phyloP scores from a whole-genome alignment of 2,329 filamentous ascomycete genomes.

The Aquanectria penicillioides region DNA sequence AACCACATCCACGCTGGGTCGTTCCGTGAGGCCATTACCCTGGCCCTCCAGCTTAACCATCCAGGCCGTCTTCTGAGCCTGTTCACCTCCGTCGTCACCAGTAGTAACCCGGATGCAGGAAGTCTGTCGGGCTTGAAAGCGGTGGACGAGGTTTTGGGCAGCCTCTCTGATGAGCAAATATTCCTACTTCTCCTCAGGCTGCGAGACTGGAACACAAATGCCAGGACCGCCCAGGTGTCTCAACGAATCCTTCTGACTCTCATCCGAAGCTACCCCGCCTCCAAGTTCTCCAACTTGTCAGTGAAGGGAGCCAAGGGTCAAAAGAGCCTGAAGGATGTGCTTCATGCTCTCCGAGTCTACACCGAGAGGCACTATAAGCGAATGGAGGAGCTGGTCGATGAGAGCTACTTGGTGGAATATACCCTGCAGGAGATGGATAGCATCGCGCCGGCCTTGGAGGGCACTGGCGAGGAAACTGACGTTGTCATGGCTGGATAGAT shows the following conservation, averaged over 20 bases:
- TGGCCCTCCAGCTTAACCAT: constrained; percentile 94
- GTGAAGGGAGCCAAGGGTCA: constrained; percentile 66
- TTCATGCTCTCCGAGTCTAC: constrained; percentile 89
- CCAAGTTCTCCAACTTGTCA: constrained; percentile 77
- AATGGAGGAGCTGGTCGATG: constrained; percentile 89
- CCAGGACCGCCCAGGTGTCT: constrained; percentile 83
- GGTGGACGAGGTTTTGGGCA: constrained; percentile 86
- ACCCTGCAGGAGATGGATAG: constrained; percentile 93
- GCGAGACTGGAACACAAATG: constrained; percentile 98
- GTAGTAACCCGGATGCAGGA: constrained; percentile 66
- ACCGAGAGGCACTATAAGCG: constrained; percentile 93
- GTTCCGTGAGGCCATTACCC: constrained; percentile 90
- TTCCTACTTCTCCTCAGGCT: constrained; percentile 83
- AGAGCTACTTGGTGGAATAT: constrained; percentile 95
- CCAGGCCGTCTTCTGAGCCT: constrained; percentile 85
- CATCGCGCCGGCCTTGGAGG: constrained; percentile 59
- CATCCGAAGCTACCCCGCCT: constrained; percentile 82
- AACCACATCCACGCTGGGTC: constrained; percentile 91
- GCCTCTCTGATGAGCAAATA: constrained; percentile 84
- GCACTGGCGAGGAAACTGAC: constrained; percentile 53
- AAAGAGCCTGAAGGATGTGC: constrained; percentile 80
- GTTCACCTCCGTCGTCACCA: constrained; percentile 82
- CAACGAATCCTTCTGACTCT: constrained; percentile 86
- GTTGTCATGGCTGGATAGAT: constrained; percentile 52
- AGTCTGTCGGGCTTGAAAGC: constrained; percentile 72